Evolutionary conservation across 768 basidiomycete species (phyloP).

Genomic region (Hebeloma cylindrosporum): DNA sequence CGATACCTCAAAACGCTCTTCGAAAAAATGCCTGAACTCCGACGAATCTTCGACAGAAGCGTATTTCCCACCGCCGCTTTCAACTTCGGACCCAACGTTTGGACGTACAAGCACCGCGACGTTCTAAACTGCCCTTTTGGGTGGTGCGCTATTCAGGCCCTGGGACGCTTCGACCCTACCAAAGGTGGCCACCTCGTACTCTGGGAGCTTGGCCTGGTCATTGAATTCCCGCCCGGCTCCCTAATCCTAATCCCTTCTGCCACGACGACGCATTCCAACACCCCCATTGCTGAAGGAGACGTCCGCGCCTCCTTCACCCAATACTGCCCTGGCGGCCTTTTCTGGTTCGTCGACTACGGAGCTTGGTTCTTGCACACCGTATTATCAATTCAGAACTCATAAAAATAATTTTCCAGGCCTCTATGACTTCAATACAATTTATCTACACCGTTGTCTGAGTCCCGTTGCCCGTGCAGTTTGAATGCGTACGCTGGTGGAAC

Average conservation of each 20-base stretch:
- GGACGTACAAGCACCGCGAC: conserved; percentile 9
- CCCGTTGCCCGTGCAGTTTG: too few relatives aligned
- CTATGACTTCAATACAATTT: too few relatives aligned
- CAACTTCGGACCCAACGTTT: conserved; percentile 13
- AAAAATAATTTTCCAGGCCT: too few relatives aligned
- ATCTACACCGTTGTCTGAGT: too few relatives aligned
- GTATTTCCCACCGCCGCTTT: conserved; percentile 10
- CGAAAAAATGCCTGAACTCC: not conserved
- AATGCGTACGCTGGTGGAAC: too few relatives aligned
- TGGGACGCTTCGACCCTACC: conserved; percentile 18
- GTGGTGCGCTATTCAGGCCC: conserved; percentile 8
- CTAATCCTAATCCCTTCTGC: conserved; percentile 17
- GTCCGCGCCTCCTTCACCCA: conserved; percentile 25
- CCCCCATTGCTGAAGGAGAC: conserved; percentile 17
- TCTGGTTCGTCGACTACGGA: conserved; percentile 24
- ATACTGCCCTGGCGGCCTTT: conserved; percentile 26
- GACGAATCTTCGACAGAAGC: conserved; percentile 1
- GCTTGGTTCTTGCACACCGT: too few relatives aligned
- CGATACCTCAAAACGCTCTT: not conserved
- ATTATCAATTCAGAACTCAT: too few relatives aligned
- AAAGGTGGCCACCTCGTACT: conserved; percentile 29
- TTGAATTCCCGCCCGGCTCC: conserved; percentile 11
- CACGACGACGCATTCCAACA: conserved; percentile 20
- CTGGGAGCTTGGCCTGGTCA: conserved; percentile 20
- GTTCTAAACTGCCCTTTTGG: conserved; percentile 10